These are phyloP conservation scores for Penicillium parvum DNA, from an alignment of 495 filamentous ascomycete genomes.

Conservation along the genomic window DNA sequence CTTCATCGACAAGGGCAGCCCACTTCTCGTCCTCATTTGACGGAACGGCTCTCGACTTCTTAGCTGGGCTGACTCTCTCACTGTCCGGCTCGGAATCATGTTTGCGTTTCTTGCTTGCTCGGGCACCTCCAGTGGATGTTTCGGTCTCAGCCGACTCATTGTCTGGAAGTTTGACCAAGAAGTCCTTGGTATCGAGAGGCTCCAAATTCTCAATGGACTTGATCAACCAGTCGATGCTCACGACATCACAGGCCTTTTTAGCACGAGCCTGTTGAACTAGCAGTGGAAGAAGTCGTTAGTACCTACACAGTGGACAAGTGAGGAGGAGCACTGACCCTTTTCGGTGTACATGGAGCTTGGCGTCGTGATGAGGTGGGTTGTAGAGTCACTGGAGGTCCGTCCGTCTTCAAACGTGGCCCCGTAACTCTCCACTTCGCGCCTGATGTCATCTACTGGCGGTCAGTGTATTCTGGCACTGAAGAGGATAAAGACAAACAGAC, in stretches of 20 bases:
- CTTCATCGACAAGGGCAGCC: constrained; percentile 4
- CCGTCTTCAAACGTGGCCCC: constrained; percentile 7
- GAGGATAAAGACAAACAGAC: constrained; percentile 13
- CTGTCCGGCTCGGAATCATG: neutral
- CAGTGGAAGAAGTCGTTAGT: neutral
- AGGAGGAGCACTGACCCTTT: constrained; percentile 4
- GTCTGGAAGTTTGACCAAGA: neutral
- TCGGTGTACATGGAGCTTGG: neutral
- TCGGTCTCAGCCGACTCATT: neutral
- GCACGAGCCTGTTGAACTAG: neutral
- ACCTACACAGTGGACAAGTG: neutral
- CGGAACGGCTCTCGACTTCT: neutral
- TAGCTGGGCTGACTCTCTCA: neutral
- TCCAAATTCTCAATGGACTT: neutral
- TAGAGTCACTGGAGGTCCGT: constrained; percentile 3
- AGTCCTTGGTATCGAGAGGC: neutral
- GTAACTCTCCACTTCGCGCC: constrained; percentile 3
- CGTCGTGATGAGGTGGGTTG: constrained; percentile 18
- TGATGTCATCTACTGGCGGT: constrained; percentile 1
- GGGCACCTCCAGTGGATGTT: too few relatives aligned
- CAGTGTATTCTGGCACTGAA: neutral
- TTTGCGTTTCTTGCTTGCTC: constrained; percentile 1
- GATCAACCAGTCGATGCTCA: constrained; percentile 4
- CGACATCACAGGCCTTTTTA: neutral
- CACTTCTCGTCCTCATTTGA: neutral